Evolutionary conservation across 192 early-diverging fungal species (phyloP), one percentile per base, ranked within the genome.

Genomic region (Linderina pennispora): DNA sequence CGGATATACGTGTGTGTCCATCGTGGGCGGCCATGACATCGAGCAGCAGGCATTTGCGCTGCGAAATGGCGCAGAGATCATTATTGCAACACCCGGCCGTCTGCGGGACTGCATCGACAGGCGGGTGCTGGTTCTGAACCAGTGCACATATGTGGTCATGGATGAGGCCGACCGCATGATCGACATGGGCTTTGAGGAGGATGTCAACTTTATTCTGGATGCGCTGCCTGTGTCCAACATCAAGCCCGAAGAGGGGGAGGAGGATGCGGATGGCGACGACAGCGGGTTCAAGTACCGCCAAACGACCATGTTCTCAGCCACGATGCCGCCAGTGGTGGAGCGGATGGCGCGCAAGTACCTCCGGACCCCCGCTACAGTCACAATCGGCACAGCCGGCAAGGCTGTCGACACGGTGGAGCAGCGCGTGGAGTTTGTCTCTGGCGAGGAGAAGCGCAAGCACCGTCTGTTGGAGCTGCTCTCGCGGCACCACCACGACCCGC

Each of bases 241-340:
- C 45, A 93, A 94, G 48, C 93, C 88, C 0, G 91, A 93, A 42
- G 70, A 62, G 1, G 83, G 82, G 24, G 86, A 85, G 22, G 82
- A 32, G 19, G 33, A 3, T 53, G 58, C 20, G 64, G 51, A 8
- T 31, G 50, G 17, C 33, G 45, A 26, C 75, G 35, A n/a, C 9
- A 43, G 35, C 15, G 33, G 25, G 37, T 43, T 43, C 37, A 32
- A 78, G 52, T 92, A 81, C 59, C 80, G 96, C 25, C 97, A 98
- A 65, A 99, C 97, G 1, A 90, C 92, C 55, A 97, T 99, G 94
- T 99, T 99, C 69, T 97, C 94, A 13, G 96, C 96, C 10, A 99
- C 96, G 3, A 97, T 99, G 94, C 96, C 96, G 5, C 46, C 91
- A 2, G 85, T 85, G 1, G 93, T 99, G 7, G 97, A 99, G 70